Evolutionary conservation across 2,329 filamentous ascomycete genomes (phyloP), one percentile per base, ranked within the genome.

Genomic region (Teratosphaeria epicoccoides): DNA sequence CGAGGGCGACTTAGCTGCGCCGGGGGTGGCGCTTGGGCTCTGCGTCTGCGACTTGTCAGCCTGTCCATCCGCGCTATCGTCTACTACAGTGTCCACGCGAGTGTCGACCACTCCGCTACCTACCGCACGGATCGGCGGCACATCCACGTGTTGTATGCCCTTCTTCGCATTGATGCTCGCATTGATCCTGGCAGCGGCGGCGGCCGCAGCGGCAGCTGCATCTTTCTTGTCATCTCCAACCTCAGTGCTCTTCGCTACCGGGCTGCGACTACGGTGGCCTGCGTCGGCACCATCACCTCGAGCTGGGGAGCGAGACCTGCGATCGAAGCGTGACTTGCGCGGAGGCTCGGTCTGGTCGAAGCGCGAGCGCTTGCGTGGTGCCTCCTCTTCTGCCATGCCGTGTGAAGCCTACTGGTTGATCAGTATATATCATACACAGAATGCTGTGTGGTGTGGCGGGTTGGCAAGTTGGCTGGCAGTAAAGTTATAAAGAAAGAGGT

Each of bases 341-440:
- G 59, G 84, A 5, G 87, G 83, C 67, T 91, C 88, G 46, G 83
- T 93, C 70, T 94, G 88, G 68, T 97, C 91, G 71, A 97, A 96
- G 69, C 91, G 88, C 23, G 60, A 63, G 26, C 60, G 85, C 76
- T 95, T 95, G 55, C 83, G 80, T 61, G 90, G 86, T 11, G 22
- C 33, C 11, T 26, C 37, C 57, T 84, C 78, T 63, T 93, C 88
- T 59, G 86, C 82, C 88, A 95, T 89, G n/a, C 14, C 33, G 33
- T 40, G 33, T 17, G 17, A 6, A 40, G 3, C 20, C 33, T 40
- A 17, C 33, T 40, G 33, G 5, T 40, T 40, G n/a, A 40, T 40
- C 14, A n/a, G n/a, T 40, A 40, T 14, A 40, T 2, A 40, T 40
- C 33, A 17, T 40, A 40, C 33, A 40, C 33, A 6, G 33, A 40